Base-by-base conservation (phyloP, 2,329 filamentous ascomycete species). In the Hypoxylon sp. region DNA sequence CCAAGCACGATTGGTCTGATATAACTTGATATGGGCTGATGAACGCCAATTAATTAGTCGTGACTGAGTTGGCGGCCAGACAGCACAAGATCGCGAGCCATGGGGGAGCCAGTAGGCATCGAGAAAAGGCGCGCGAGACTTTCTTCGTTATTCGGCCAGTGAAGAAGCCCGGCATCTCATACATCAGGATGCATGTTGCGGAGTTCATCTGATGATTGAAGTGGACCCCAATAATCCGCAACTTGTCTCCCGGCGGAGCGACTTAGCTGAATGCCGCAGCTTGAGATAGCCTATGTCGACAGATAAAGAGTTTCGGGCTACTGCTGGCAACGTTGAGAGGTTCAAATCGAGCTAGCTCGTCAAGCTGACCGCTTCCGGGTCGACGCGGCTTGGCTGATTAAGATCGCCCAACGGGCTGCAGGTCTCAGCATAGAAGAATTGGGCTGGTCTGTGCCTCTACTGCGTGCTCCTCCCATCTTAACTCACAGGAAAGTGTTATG, bases 331-430 rank as follows among this genome's bases (percentile, higher is more conserved):
- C 28, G 42, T 53, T 26, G 40, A 52, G 55, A 2, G 20, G 51
- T 30, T 45, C 46, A 50, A 51, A 62, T 53, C 49, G 24, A 64
- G 49, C 53, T 68, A 61, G 42, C 30, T 52, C 22, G 33, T 44
- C 28, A 44, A 67, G 50, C 64, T 69, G 67, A 69, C 67, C 67
- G 64, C 67, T 67, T 30, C 46, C 59, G 40, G 30, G 54, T 60
- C 22, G 61, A 61, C 61, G 49, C 51, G 56, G 56, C 56, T 62
- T 68, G 52, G 60, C 54, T 60, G 58, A 67, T 63, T 69, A 62
- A 65, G 66, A 70, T 70, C 63, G 61, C 52, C 68, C 68, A 70
- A 67, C 68, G 63, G 51, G 68, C 67, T 67, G 69, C 67, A 70
- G 55, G 68, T 67, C 53, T 70, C 61, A 70, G 53, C 8, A 53